phyloP scores from a whole-genome alignment of 2,329 filamentous ascomycete species.

The Phialophora macrospora region DNA sequence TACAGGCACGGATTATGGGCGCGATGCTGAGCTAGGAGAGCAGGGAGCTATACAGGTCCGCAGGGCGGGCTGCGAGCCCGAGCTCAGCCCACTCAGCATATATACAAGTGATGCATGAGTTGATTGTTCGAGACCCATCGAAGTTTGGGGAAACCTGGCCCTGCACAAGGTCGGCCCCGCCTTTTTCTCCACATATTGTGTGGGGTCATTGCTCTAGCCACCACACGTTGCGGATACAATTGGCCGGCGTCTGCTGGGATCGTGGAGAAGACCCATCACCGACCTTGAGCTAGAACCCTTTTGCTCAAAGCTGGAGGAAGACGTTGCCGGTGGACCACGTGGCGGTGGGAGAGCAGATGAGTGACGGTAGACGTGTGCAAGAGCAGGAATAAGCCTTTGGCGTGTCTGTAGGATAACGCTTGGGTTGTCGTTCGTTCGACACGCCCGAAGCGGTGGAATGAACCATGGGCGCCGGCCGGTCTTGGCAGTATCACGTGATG shows the following conservation, averaged over 20 bases:
- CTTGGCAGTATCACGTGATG: neutral
- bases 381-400: neutral
- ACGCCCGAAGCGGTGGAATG: no score
- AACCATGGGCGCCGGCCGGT: no score
- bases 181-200: constrained; percentile 2
- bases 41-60: neutral
- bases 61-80: neutral
- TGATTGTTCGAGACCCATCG: neutral
- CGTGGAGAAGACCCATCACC: neutral
- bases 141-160: neutral
- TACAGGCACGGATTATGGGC: neutral
- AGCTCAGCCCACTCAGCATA: neutral
- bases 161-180: neutral
- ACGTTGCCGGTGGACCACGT: neutral
- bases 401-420: neutral
- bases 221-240: neutral
- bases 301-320: neutral
- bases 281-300: neutral
- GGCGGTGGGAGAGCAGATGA: neutral
- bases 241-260: neutral
- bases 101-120: neutral
- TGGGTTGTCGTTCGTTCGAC: neutral
- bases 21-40: neutral
- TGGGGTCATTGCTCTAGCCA: neutral
- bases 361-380: neutral